Conservation (phyloP, 2,329 filamentous ascomycete genomes). For the Ophiosphaerella narmari region DNA sequence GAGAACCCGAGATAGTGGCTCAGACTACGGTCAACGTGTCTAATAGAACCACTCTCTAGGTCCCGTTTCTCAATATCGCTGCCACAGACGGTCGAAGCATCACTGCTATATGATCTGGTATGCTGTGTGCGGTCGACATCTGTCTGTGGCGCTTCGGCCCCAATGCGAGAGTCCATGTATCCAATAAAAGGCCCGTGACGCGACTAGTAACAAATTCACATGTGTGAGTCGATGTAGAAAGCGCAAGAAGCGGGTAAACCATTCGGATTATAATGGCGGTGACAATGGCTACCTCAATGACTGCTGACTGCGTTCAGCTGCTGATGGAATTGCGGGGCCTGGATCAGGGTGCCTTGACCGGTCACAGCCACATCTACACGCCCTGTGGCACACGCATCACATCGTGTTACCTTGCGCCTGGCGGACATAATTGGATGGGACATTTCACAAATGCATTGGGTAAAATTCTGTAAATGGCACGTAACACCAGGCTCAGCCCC, state of each 20-base stretch:
- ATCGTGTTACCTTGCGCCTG: neutral
- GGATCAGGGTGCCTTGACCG: neutral
- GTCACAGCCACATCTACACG: constrained; percentile 1
- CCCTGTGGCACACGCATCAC: too few relatives aligned
- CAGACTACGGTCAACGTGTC: constrained; percentile 4
- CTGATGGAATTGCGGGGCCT: neutral
- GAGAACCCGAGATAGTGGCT: constrained; percentile 7
- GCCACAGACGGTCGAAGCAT: constrained; percentile 8
- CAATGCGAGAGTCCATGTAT: constrained; percentile 7
- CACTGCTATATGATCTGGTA: constrained; percentile 9
- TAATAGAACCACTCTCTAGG: constrained; percentile 8
- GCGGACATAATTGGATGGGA: neutral
- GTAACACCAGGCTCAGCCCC: neutral
- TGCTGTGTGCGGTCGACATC: neutral
- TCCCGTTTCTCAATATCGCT: constrained; percentile 8
- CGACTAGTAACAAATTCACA: neutral
- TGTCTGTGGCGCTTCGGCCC: constrained; percentile 5
- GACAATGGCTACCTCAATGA: neutral
- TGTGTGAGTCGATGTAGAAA: neutral
- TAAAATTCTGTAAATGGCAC: neutral
- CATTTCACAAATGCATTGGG: neutral
- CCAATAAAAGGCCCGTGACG: neutral
- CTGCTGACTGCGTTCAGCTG: neutral
- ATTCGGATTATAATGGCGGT: neutral
- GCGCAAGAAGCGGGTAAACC: neutral